phyloP scores from a whole-genome alignment of 2,329 filamentous ascomycete species.

The Ophiocordyceps robertsii region DNA sequence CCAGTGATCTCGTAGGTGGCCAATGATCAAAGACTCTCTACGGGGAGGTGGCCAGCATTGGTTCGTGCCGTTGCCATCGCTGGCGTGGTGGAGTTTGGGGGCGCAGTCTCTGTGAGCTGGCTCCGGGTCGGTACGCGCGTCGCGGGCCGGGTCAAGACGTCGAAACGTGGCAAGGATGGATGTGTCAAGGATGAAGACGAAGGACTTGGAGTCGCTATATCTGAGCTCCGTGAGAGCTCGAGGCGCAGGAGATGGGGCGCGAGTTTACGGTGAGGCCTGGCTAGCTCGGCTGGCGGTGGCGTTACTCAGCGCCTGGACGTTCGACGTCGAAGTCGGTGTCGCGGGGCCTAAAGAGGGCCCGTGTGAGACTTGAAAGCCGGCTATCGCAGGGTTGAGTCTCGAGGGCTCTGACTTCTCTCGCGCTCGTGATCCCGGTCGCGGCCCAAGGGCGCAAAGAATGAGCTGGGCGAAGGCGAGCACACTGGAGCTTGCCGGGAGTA shows the following conservation, averaged over 20 bases:
- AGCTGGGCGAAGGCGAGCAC: too few relatives aligned
- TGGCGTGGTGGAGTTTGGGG: slow-evolving; percentile 13
- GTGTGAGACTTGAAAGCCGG: slow-evolving; percentile 3
- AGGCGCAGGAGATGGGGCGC: slow-evolving; percentile 4
- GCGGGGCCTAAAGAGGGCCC: slow-evolving; percentile 4
- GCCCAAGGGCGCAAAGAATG: slow-evolving; percentile 13
- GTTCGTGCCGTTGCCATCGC: slow-evolving; percentile 25
- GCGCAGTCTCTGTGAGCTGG: slow-evolving; percentile 11
- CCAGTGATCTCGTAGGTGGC: slow-evolving; percentile 18
- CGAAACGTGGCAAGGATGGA: slow-evolving; percentile 37
- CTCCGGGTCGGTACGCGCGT: slow-evolving; percentile 7
- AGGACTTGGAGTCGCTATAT: slow-evolving; percentile 28
- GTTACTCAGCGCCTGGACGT: slow-evolving; percentile 11
- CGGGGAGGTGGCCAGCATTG: slow-evolving; percentile 30
- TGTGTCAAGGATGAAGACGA: slow-evolving; percentile 40
- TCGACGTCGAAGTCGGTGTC: slow-evolving; percentile 1
- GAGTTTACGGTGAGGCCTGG: not conserved
- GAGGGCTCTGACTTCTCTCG: slow-evolving; percentile 11
- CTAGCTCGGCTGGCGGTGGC: slow-evolving; percentile 6
- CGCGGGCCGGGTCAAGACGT: slow-evolving; percentile 23
- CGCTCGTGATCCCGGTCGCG: slow-evolving; percentile 13
- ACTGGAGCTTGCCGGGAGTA: too few relatives aligned
- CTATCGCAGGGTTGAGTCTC: slow-evolving; percentile 11
- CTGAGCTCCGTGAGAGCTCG: slow-evolving; percentile 10
- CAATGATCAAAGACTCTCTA: slow-evolving; percentile 34